Evolutionary conservation across 2,329 filamentous ascomycete genomes (phyloP).

Genomic region (Graphiopsis chlorocephala): DNA sequence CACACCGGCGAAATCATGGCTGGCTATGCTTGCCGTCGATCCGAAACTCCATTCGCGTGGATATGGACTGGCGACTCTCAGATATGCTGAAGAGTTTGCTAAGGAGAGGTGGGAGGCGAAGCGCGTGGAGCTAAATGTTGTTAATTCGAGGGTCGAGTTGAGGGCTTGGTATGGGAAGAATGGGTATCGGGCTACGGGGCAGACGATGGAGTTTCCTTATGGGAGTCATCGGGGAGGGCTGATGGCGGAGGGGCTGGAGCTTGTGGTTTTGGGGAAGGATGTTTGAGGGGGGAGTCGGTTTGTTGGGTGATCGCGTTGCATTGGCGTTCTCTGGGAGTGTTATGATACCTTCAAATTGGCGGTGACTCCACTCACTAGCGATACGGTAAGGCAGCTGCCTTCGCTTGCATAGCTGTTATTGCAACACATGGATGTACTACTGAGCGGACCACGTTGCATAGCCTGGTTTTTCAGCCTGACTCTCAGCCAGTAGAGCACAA

Average conservation of each 20-base stretch:
- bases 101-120: neutral
- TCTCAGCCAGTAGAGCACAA: too few species aligned
- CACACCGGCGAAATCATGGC: neutral
- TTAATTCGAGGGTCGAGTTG: conserved; percentile 14
- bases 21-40: neutral
- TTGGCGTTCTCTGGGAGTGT: too few species aligned
- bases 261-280: neutral
- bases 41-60: neutral
- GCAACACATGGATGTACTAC: too few species aligned
- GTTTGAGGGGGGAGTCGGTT: neutral
- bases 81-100: neutral
- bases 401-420: too few species aligned
- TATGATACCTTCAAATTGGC: neutral
- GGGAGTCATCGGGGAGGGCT: conserved; percentile 10
- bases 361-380: neutral
- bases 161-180: conserved; percentile 17
- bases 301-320: too few species aligned
- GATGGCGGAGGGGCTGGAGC: neutral
- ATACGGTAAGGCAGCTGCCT: neutral
- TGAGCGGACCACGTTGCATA: too few species aligned
- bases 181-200: conserved; percentile 18
- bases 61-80: neutral
- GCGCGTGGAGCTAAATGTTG: conserved; percentile 3
- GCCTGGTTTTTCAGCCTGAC: too few species aligned
- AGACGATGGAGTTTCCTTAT: conserved; percentile 14